phyloP scores from a whole-genome alignment of 2,329 filamentous ascomycete species.

The Ophiognomonia clavigignenti-juglandacearum region DNA sequence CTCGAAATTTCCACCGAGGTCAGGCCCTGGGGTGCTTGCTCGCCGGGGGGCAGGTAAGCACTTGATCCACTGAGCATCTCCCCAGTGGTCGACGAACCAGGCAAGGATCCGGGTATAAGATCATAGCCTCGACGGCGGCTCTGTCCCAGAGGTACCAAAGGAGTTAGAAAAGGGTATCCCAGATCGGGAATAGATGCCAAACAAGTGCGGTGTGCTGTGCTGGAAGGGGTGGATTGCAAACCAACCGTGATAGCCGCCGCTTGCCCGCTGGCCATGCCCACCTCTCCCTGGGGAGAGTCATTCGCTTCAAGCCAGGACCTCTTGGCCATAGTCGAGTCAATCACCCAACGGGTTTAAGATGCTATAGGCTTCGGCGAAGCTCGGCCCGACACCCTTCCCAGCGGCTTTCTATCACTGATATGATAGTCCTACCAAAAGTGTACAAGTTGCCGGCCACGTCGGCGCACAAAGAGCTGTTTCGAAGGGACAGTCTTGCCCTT shows the following conservation, averaged over 20 bases:
- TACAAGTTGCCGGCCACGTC: too few relatives aligned
- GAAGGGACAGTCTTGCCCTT: too few relatives aligned
- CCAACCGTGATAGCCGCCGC: background rate
- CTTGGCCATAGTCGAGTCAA: constrained; percentile 6
- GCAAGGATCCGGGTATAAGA: constrained; percentile 4
- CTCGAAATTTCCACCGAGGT: constrained; percentile 27
- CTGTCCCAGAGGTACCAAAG: background rate
- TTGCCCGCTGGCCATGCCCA: constrained; percentile 2
- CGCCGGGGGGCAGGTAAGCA: background rate
- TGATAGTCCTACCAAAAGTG: too few relatives aligned
- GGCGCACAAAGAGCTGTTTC: too few relatives aligned
- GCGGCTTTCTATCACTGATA: too few relatives aligned
- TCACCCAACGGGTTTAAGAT: too few relatives aligned
- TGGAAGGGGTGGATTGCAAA: background rate
- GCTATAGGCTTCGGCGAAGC: too few relatives aligned
- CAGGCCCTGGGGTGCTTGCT: constrained; percentile 2
- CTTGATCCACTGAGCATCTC: constrained; percentile 1
- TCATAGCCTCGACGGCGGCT: constrained; percentile 9
- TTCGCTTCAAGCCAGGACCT: constrained; percentile 8
- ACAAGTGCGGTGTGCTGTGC: too few relatives aligned
- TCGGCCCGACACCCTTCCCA: too few relatives aligned
- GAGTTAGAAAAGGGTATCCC: background rate
- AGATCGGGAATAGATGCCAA: too few relatives aligned
- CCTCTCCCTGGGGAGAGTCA: constrained; percentile 7
- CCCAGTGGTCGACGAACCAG: constrained; percentile 1